Evolutionary conservation across 768 basidiomycete species (phyloP).

Genomic region (Kwoniella pini): DNA sequence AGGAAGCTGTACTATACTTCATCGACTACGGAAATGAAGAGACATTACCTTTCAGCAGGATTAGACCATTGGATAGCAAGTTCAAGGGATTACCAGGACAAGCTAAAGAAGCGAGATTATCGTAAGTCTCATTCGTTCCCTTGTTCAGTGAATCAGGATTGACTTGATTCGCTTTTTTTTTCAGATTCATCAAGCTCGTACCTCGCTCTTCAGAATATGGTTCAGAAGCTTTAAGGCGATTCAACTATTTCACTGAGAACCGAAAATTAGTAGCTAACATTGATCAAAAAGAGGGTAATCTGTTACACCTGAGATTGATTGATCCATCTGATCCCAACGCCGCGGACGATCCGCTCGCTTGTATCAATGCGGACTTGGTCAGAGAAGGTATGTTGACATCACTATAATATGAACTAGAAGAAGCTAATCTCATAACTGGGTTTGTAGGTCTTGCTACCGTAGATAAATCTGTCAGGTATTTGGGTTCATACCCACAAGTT

Average conservation of each 20-base stretch:
- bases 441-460: constrained; percentile 49
- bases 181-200: constrained; percentile 81
- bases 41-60: constrained; percentile 69
- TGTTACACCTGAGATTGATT: constrained; percentile 86
- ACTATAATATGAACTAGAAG: neutral
- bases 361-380: constrained; percentile 85
- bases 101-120: constrained; percentile 89
- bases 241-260: constrained; percentile 57
- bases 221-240: constrained; percentile 16
- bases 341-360: constrained; percentile 68
- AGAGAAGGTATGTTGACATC: constrained; percentile 65
- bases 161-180: too few relatives aligned
- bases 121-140: constrained; percentile 57
- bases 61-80: constrained; percentile 83
- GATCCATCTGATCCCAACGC: constrained; percentile 76
- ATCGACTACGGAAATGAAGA: constrained; percentile 88
- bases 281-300: constrained; percentile 75
- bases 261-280: constrained; percentile 95
- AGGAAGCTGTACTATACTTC: constrained; percentile 91
- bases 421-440: neutral
- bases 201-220: constrained; percentile 83
- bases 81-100: constrained; percentile 90
- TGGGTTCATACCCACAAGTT: constrained; percentile 49
- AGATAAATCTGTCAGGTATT: constrained; percentile 51
- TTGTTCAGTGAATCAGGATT: neutral